phyloP scores from a whole-genome alignment of 495 filamentous ascomycete species.

The Tuber brumale region DNA sequence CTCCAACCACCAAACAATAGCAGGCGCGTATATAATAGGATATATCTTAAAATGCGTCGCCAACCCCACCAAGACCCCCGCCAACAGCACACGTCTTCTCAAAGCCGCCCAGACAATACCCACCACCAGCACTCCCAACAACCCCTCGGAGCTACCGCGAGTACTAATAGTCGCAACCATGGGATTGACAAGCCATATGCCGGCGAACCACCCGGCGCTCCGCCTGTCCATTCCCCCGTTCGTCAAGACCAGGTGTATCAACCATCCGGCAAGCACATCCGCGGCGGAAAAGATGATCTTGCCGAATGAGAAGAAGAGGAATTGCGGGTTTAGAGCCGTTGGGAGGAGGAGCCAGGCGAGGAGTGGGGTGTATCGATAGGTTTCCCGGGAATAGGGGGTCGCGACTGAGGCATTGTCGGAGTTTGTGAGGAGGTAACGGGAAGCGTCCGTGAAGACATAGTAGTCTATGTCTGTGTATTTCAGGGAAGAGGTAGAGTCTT shows the following conservation, averaged over 20 bases:
- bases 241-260: slow-evolving; percentile 62
- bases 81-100: slow-evolving; percentile 54
- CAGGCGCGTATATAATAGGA: slow-evolving; percentile 85
- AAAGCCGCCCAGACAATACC: slow-evolving; percentile 72
- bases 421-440: slow-evolving; percentile 58
- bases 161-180: slow-evolving; percentile 98
- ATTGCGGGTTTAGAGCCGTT: slow-evolving; percentile 55
- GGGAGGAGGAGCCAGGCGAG: slow-evolving; percentile 84
- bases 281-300: slow-evolving; percentile 79
- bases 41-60: slow-evolving; percentile 98
- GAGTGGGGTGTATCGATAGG: slow-evolving; percentile 92
- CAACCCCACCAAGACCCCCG: slow-evolving; percentile 71
- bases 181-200: slow-evolving; percentile 89
- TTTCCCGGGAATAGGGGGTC: slow-evolving; percentile 81
- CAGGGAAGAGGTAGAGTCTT: slow-evolving; percentile 80
- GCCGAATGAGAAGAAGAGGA: slow-evolving; percentile 70
- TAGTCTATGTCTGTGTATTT: slow-evolving; percentile 99
- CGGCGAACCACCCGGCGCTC: slow-evolving; percentile 62
- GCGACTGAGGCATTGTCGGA: slow-evolving; percentile 48
- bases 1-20: slow-evolving; percentile 85
- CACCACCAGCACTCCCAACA: slow-evolving; percentile 75
- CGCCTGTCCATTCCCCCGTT: slow-evolving; percentile 48
- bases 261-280: slow-evolving; percentile 79
- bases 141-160: slow-evolving; percentile 82
- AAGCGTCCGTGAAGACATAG: slow-evolving; percentile 94